phyloP scores from a whole-genome alignment of 2,329 filamentous ascomycete species.

The Colletotrichum eremochloae region DNA sequence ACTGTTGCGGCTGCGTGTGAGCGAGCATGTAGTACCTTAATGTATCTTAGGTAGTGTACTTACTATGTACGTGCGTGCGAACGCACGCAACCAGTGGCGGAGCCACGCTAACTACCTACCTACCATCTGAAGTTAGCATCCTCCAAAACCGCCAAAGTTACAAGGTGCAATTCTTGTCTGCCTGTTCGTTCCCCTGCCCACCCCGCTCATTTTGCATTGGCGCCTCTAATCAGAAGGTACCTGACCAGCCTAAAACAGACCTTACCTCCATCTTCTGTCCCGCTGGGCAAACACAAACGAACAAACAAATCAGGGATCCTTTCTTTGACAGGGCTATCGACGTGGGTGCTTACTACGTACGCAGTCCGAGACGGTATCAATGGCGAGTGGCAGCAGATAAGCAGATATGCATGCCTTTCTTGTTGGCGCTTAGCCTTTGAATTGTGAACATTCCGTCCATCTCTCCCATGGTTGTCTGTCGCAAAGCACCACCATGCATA shows the following conservation, averaged over 20 bases:
- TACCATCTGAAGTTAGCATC: conserved; percentile 24
- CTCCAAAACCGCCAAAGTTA: background rate
- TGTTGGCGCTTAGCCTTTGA: background rate
- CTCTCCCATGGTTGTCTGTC: background rate
- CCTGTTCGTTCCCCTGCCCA: conserved; percentile 23
- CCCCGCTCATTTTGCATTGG: conserved; percentile 25
- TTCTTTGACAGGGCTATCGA: conserved; percentile 17
- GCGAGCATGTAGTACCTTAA: background rate
- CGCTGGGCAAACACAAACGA: conserved; percentile 11
- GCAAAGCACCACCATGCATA: background rate
- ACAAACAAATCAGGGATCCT: conserved; percentile 26
- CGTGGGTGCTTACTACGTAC: background rate
- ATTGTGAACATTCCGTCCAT: background rate
- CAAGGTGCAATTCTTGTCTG: conserved; percentile 31
- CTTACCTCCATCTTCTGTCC: conserved; percentile 31
- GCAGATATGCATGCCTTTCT: background rate
- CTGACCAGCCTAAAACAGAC: conserved; percentile 14
- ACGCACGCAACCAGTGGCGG: conserved; percentile 34
- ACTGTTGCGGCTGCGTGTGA: conserved; percentile 3
- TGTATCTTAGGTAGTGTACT: too few relatives aligned
- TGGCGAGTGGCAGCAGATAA: background rate
- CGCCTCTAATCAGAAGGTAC: conserved; percentile 33
- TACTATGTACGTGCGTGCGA: conserved; percentile 15
- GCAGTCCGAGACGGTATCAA: background rate
- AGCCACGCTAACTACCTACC: conserved; percentile 34